phyloP scores from a whole-genome alignment of 495 filamentous ascomycete species.

The Daldinia childiae region DNA sequence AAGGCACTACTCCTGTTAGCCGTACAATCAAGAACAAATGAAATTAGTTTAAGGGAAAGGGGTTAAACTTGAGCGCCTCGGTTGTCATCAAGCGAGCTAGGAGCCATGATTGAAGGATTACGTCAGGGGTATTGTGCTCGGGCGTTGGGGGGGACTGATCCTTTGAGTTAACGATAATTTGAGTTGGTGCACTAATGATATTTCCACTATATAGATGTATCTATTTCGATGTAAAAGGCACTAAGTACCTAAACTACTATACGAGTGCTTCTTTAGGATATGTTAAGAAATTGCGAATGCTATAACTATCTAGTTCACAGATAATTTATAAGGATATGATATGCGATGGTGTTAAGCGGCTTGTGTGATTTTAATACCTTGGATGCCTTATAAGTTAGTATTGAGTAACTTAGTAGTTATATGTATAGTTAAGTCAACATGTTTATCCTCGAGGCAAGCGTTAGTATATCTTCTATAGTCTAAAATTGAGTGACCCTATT shows the following conservation, averaged over 20 bases:
- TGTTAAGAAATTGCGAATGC: neutral
- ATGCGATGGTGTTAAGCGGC: neutral
- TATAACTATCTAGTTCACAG: neutral
- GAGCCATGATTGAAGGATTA: neutral
- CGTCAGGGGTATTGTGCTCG: neutral
- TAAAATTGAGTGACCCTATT: neutral
- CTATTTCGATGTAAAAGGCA: no score
- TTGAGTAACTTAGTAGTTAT: neutral
- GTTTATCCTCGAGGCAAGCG: neutral
- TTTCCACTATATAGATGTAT: neutral
- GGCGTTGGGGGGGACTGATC: neutral
- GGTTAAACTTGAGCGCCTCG: neutral
- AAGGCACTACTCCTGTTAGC: slow-evolving; percentile 38
- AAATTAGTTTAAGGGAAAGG: neutral
- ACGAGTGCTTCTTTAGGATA: neutral
- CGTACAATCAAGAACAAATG: slow-evolving; percentile 35
- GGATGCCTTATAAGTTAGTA: neutral
- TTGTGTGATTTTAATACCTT: neutral
- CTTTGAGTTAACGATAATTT: neutral
- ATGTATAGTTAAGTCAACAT: neutral
- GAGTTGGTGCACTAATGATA: neutral
- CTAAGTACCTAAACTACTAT: neutral
- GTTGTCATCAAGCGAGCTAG: neutral
- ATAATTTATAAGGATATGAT: neutral
- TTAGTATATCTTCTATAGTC: neutral